Evolutionary conservation across 1,284 basidiomycete species (phyloP).

Genomic region (Neonothopanus nambi): DNA sequence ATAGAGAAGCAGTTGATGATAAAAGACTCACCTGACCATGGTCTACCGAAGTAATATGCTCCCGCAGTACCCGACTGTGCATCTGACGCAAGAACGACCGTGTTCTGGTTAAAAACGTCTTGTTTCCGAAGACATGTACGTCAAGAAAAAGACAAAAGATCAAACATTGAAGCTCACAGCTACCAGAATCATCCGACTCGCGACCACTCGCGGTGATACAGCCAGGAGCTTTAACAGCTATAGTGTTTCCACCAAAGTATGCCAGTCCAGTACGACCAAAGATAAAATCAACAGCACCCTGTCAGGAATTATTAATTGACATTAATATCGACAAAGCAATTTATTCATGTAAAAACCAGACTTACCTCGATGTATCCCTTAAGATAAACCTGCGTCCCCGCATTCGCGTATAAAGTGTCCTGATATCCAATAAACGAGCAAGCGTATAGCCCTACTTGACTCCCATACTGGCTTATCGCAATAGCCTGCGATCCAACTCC

Average conservation of each 20-base stretch:
- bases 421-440: conserved; percentile 56
- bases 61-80: conserved; percentile 38
- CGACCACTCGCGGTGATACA: conserved; percentile 53
- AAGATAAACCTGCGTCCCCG: conserved; percentile 50
- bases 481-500: conserved; percentile 54
- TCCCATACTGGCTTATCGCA: conserved; percentile 54
- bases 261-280: conserved; percentile 44
- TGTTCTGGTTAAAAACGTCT: conserved; percentile 52
- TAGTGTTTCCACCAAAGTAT: conserved; percentile 49
- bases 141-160: not conserved
- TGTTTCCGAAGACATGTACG: too few species aligned
- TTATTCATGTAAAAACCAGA: not conserved
- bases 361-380: conserved; percentile 47
- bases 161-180: conserved; percentile 34
- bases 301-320: not conserved
- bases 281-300: conserved; percentile 60
- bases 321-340: too few species aligned
- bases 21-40: conserved; percentile 43
- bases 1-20: not conserved
- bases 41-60: conserved; percentile 48
- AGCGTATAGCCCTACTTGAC: conserved; percentile 50
- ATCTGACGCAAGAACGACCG: conserved; percentile 45
- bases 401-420: conserved; percentile 43
- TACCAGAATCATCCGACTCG: conserved; percentile 44
- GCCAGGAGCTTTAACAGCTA: conserved; percentile 41